Conservation (phyloP, 2,329 filamentous ascomycete species). For the Epicoccum sorghinum region DNA sequence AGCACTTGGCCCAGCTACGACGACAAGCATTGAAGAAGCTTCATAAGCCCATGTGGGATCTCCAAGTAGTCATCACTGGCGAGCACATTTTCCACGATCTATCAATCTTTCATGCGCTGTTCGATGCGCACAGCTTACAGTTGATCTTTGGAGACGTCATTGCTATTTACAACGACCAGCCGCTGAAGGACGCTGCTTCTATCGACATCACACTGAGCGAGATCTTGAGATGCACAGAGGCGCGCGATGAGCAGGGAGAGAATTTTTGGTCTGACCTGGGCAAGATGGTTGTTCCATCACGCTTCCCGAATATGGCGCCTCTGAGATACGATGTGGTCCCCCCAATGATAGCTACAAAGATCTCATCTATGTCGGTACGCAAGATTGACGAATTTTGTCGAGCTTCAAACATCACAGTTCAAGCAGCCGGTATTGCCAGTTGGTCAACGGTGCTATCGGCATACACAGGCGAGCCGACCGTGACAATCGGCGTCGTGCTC, state of each 20-base stretch:
- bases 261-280: slow-evolving; percentile 69
- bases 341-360: slow-evolving; percentile 45
- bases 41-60: slow-evolving; percentile 67
- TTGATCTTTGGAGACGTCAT: slow-evolving; percentile 67
- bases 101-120: slow-evolving; percentile 79
- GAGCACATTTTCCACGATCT: slow-evolving; percentile 50
- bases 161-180: slow-evolving; percentile 43
- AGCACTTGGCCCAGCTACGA: slow-evolving; percentile 33
- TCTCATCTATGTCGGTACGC: slow-evolving; percentile 49
- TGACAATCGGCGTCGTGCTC: slow-evolving; percentile 81
- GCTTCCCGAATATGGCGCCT: slow-evolving; percentile 79
- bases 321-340: slow-evolving; percentile 50
- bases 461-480: slow-evolving; percentile 75
- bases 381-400: slow-evolving; percentile 64
- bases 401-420: slow-evolving; percentile 69
- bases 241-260: slow-evolving; percentile 40
- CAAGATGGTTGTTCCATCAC: slow-evolving; percentile 63
- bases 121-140: slow-evolving; percentile 78
- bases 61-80: slow-evolving; percentile 55
- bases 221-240: slow-evolving; percentile 51
- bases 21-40: slow-evolving; percentile 52
- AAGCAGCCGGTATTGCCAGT: slow-evolving; percentile 75
- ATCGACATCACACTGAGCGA: slow-evolving; percentile 53
- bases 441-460: slow-evolving; percentile 78
- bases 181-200: slow-evolving; percentile 30